Base-by-base conservation (phyloP, 805 yeast species). In the Sporopachydermia quercuum region DNA sequence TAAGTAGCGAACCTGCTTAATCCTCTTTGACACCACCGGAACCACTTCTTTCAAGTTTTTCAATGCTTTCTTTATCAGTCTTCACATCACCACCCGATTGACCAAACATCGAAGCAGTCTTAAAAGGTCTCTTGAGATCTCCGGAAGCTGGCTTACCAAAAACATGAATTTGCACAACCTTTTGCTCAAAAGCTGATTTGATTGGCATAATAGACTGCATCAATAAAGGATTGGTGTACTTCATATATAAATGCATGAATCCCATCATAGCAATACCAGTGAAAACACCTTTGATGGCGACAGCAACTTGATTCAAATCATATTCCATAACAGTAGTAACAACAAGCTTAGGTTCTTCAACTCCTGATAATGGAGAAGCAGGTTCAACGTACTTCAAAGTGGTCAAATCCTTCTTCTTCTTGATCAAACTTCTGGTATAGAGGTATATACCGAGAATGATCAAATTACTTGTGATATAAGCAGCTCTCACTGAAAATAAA, bases 201-300 rank as follows among this genome's bases (percentile, higher is more conserved):
- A 91, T 66, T 39, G 96, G 89, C 40, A 93, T 74, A 51, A 91
- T 74, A 47, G 87, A 77, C 68, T 91, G 97, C 86, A 89, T 81
- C 50, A 91, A 76, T 58, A 91, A 73, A 44, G 98, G 98, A 65
- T 91, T 86, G 61, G 96, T 86, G 71, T 85, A 91, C 64, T 85
- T 81, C 93, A 91, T 76, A 76, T 89, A 89, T 46, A 91, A 56
- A 63, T 91, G 98, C 97, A 89, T 87, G 77, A 89, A 82, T 17
- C 80, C 94, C 87, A 91, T 87, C 94, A 91, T 85, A 53, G 94
- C 96, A 50, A 87, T 57, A 47, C 93, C 81, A 47, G 93, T 82
- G 70, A 79, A 77, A 49, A 85, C 73, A 47, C 93, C 75, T 63
- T 82, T 85, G 61, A 87, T 71, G 44, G 85, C 77, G 39, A 74